phyloP scores from a whole-genome alignment of 2,329 filamentous ascomycete species.

The Sarocladiaceae sp. region DNA sequence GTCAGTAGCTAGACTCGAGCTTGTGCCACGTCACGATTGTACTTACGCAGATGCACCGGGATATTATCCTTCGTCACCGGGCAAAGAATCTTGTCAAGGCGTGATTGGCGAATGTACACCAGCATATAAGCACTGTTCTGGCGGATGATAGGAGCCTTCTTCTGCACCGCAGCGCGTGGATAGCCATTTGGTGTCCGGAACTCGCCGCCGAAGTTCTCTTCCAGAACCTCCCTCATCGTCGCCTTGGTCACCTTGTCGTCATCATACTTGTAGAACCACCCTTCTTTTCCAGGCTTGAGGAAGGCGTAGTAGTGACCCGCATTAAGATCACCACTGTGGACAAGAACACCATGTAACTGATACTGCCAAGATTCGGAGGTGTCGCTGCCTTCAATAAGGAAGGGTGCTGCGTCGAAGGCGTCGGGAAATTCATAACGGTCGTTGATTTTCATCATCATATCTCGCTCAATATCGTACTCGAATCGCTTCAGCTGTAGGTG shows the following conservation, averaged over 20 bases:
- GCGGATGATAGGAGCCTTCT: constrained; percentile 56
- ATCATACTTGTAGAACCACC: constrained; percentile 95
- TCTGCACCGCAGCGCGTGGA: constrained; percentile 41
- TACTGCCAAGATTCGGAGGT: constrained; percentile 87
- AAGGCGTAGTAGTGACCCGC: constrained; percentile 98
- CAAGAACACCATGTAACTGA: constrained; percentile 88
- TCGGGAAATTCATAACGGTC: constrained; percentile 89
- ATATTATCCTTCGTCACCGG: constrained; percentile 74
- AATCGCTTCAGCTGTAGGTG: constrained; percentile 96
- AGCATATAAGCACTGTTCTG: constrained; percentile 95
- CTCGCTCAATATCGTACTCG: constrained; percentile 92
- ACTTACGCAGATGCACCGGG: constrained; percentile 73
- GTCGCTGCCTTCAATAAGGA: constrained; percentile 81
- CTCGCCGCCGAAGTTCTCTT: constrained; percentile 95
- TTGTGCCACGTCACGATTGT: background rate
- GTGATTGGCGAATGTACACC: constrained; percentile 89
- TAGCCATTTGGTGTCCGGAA: constrained; percentile 53
- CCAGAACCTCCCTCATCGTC: constrained; percentile 83
- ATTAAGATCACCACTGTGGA: constrained; percentile 95
- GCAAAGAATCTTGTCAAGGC: constrained; percentile 76
- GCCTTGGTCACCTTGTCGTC: constrained; percentile 96
- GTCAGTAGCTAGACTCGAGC: constrained; percentile 13
- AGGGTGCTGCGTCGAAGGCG: constrained; percentile 77
- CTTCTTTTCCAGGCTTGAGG: constrained; percentile 87
- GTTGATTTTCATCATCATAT: constrained; percentile 99